Conservation (phyloP, 2,329 filamentous ascomycete species). For the Aspergillus arachidicola region DNA sequence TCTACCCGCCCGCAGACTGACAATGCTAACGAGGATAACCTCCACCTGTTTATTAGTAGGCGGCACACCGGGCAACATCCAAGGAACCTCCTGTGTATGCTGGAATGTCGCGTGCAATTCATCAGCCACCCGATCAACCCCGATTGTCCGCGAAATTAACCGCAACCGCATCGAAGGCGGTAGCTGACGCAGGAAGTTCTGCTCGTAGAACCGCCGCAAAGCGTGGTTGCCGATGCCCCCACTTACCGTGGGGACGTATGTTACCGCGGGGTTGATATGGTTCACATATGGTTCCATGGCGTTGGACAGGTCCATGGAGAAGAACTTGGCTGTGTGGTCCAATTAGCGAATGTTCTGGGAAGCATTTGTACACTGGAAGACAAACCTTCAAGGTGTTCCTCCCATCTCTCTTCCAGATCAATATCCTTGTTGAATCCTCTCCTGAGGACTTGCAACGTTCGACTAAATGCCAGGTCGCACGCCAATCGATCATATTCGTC, state of each 20-base stretch:
- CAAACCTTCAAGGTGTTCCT: conserved; percentile 40
- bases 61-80: conserved; percentile 62
- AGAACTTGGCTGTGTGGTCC: conserved; percentile 32
- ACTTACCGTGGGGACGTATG: conserved; percentile 40
- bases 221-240: conserved; percentile 46
- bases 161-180: conserved; percentile 55
- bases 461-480: conserved; percentile 69
- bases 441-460: conserved; percentile 62
- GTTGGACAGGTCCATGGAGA: conserved; percentile 30
- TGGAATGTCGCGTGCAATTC: conserved; percentile 61
- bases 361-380: neutral
- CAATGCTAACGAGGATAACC: conserved; percentile 59
- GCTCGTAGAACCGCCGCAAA: conserved; percentile 55
- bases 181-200: conserved; percentile 58
- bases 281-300: conserved; percentile 36
- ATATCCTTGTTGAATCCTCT: conserved; percentile 57
- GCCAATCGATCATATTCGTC: conserved; percentile 68
- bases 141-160: conserved; percentile 61
- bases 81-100: conserved; percentile 59
- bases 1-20: conserved; percentile 56
- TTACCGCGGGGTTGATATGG: conserved; percentile 32
- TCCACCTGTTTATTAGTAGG: conserved; percentile 61
- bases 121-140: conserved; percentile 62
- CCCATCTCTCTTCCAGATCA: conserved; percentile 39
- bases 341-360: neutral